Evolutionary conservation across 1,139 yeast genomes (phyloP).

Genomic region (Debaryomyces coudertii): DNA sequence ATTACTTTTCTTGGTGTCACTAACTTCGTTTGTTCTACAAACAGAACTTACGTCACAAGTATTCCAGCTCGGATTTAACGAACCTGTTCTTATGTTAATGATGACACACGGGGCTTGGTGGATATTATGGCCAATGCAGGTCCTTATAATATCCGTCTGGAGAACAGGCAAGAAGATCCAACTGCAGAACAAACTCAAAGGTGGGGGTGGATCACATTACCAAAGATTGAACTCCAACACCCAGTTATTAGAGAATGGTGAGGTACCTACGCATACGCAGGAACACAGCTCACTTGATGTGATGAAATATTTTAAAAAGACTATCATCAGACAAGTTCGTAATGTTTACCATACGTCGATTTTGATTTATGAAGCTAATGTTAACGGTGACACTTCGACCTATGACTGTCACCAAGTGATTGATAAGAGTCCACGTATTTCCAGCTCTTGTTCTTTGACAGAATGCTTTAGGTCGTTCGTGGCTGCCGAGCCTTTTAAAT

Average conservation of each 20-base stretch:
- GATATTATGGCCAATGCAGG: conserved; percentile 73
- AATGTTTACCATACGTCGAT: conserved; percentile 56
- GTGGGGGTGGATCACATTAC: conserved; percentile 3
- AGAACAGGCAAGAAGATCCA: conserved; percentile 40
- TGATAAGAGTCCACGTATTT: conserved; percentile 44
- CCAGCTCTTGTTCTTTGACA: conserved; percentile 41
- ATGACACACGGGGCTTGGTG: conserved; percentile 85
- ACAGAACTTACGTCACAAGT: conserved; percentile 81
- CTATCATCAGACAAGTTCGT: conserved; percentile 52
- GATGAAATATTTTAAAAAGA: conserved; percentile 42
- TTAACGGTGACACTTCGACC: conserved; percentile 38
- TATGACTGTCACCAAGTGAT: conserved; percentile 41
- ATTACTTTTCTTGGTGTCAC: conserved; percentile 59
- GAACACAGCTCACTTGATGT: conserved; percentile 13
- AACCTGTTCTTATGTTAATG: conserved; percentile 68
- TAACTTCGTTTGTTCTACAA: conserved; percentile 71
- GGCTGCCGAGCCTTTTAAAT: conserved; percentile 48
- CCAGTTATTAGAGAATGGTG: conserved; percentile 27
- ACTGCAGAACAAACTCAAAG: conserved; percentile 10
- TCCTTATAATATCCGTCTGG: conserved; percentile 47
- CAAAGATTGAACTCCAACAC: conserved; percentile 22
- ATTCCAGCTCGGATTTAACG: conserved; percentile 60
- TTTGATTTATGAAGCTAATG: conserved; percentile 46
- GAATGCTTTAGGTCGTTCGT: conserved; percentile 42
- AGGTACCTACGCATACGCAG: conserved; percentile 18